Evolutionary conservation across 441 rosid genomes (phyloP), one percentile per base, ranked within the genome.

Genomic region (Brassica hybrid): DNA sequence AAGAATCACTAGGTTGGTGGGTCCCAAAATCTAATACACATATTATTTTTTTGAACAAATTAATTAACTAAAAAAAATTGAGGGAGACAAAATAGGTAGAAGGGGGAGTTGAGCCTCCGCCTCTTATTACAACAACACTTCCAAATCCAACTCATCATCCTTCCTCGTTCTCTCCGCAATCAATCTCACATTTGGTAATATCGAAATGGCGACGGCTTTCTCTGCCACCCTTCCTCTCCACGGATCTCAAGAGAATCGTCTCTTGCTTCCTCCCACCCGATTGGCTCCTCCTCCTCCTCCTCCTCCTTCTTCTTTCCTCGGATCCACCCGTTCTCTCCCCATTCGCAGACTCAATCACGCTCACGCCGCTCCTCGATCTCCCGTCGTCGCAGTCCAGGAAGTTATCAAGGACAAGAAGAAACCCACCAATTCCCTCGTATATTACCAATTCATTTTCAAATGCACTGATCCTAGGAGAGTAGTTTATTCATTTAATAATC

Each of bases 391-490:
- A 27, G 87, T 85, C 13, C 87, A 92, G 25, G 90, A 88, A 54
- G 86, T 84, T 34, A 76, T 87, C 60, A 86, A 87, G 88, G 87
- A 85, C 67, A 92, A 89, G 94, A 92, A 89, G 94, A 89, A 88
- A 90, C 70, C 85, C 60, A 65, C 63, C 27, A 75, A 75, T 25
- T 25, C 6, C 69, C 59, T 48, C 56, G 82, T 56, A 67, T 71
- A 21, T 36, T 67, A 30, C 10, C 67, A 4, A 63, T 56, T 60
- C 34, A 8, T 3, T 1, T 27, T 36, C 75, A 12, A 18, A 1
- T 75, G 11, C 12, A n/a, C 0, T 61, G 68, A 61, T 75, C 50
- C 34, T 14, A 41, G 17, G 16, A 54, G 32, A 34, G 38, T 34
- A 32, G 36, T 32, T 27, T 27, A 7, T 27, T 27, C 32, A 4